phyloP scores from a whole-genome alignment of 768 basidiomycete genomes.

The Wakefieldia striispora region DNA sequence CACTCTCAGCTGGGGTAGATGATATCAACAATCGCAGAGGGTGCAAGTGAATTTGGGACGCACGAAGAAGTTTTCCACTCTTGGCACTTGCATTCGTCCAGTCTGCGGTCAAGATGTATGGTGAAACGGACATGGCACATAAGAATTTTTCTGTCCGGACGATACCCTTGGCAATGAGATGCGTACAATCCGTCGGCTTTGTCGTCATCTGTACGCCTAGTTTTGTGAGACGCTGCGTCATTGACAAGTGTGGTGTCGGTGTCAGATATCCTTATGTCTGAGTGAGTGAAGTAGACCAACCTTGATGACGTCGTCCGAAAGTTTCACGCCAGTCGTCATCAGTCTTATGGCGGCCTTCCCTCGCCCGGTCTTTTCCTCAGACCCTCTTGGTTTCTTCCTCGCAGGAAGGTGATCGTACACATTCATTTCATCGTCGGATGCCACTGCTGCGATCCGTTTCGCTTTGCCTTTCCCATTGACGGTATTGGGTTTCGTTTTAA shows the following conservation, averaged over 20 bases:
- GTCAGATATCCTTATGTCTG: not conserved
- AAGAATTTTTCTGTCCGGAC: slow-evolving; percentile 89
- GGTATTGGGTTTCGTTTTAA: slow-evolving; percentile 13
- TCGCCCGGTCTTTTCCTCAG: slow-evolving; percentile 11
- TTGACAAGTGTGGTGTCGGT: not conserved
- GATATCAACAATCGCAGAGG: not conserved
- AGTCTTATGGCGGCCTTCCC: slow-evolving; percentile 38
- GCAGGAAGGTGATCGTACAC: not conserved
- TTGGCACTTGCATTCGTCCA: slow-evolving; percentile 68
- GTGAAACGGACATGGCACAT: slow-evolving; percentile 63
- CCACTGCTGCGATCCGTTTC: not conserved
- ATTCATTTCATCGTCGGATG: slow-evolving; percentile 5
- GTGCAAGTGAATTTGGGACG: slow-evolving; percentile 24
- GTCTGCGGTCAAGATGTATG: slow-evolving; percentile 57
- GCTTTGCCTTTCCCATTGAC: slow-evolving; percentile 8
- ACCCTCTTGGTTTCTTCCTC: slow-evolving; percentile 3
- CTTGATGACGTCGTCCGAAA: slow-evolving; percentile 58
- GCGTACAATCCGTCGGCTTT: slow-evolving; percentile 69
- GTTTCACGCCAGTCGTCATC: slow-evolving; percentile 65
- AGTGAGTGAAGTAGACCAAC: slow-evolving; percentile 33
- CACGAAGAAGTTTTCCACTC: slow-evolving; percentile 61
- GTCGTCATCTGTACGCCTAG: slow-evolving; percentile 66
- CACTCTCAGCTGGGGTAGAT: slow-evolving; percentile 52
- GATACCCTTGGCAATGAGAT: slow-evolving; percentile 67
- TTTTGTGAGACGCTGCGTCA: slow-evolving; percentile 51